Percentiles rank a stretch among this genome's conserved stretches.
These are phyloP conservation scores for Phytopythium ostracodes DNA, from an alignment of 352 stramenopile genomes.

Conservation along the genomic window DNA sequence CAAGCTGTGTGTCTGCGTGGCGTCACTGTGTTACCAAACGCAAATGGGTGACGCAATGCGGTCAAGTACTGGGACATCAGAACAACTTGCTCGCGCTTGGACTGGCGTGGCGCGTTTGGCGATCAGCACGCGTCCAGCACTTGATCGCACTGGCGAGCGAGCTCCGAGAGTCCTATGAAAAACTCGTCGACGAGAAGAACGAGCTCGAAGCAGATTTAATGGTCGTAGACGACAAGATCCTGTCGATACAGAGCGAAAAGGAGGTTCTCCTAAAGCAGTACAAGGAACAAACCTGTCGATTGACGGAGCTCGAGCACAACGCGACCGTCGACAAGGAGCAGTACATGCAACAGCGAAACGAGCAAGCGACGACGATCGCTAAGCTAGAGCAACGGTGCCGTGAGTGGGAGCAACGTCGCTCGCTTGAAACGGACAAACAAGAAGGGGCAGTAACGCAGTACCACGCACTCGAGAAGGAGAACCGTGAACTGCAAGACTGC, in stretches of 20 bases:
- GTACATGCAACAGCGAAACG: constrained; percentile 4
- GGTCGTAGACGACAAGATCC: constrained; percentile 27
- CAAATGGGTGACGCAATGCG: constrained; percentile 18
- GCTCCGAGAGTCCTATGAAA: constrained; percentile 13
- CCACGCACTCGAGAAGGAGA: constrained; percentile 20
- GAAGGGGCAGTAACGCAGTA: neutral
- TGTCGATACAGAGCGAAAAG: constrained; percentile 40
- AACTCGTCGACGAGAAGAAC: constrained; percentile 28
- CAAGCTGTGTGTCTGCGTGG: constrained; percentile 21
- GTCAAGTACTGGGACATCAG: constrained; percentile 16
- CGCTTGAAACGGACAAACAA: neutral
- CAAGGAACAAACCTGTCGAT: constrained; percentile 22
- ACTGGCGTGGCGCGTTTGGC: constrained; percentile 45
- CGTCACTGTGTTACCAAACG: constrained; percentile 8
- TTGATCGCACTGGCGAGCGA: constrained; percentile 16
- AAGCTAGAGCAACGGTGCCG: neutral
- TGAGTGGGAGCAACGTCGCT: neutral
- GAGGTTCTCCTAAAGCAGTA: constrained; percentile 21
- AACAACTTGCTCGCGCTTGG: constrained; percentile 11
- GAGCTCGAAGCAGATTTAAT: constrained; percentile 40
- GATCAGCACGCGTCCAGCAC: constrained; percentile 11
- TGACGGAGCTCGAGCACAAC: constrained; percentile 29
- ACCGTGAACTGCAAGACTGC: constrained; percentile 19
- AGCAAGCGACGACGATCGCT: neutral
- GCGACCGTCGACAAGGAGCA: constrained; percentile 27